phyloP scores from a whole-genome alignment of 768 basidiomycete species.

The Xerocomellus amylosporus region DNA sequence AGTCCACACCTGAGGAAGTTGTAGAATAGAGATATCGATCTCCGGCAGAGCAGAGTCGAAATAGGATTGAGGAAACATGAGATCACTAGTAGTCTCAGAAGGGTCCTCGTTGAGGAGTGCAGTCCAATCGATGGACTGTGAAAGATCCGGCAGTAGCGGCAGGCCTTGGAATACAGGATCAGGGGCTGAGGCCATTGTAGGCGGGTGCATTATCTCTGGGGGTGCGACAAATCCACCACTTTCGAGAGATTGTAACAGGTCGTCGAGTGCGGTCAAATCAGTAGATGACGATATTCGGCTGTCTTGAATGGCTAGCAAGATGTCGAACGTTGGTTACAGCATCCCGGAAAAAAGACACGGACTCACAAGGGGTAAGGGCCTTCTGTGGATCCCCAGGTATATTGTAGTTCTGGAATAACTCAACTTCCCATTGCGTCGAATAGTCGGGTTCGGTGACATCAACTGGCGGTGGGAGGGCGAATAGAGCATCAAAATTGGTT shows the following conservation, averaged over 20 bases:
- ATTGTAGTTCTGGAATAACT: slow-evolving; percentile 29
- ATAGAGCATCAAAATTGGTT: slow-evolving; percentile 18
- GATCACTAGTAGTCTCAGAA: not conserved
- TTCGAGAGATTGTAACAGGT: slow-evolving; percentile 6
- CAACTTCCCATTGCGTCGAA: slow-evolving; percentile 31
- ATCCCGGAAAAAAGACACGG: not conserved
- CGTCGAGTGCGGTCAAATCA: not conserved
- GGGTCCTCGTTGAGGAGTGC: slow-evolving; percentile 1
- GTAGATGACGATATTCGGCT: not conserved
- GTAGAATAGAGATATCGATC: slow-evolving; percentile 10
- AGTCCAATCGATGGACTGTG: slow-evolving; percentile 13
- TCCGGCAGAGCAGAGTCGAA: not conserved
- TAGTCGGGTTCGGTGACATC: slow-evolving; percentile 23
- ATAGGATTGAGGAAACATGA: not conserved
- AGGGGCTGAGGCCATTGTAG: not conserved
- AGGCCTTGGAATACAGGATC: not conserved
- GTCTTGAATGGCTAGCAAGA: not conserved
- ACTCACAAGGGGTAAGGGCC: not conserved
- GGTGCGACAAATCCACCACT: not conserved
- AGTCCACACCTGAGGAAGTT: slow-evolving; percentile 2
- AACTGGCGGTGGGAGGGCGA: slow-evolving; percentile 24
- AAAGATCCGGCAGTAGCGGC: not conserved
- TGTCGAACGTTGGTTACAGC: not conserved
- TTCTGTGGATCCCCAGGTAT: slow-evolving; percentile 8
- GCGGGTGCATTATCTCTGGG: not conserved